A percentile compares a stretch with the other conserved stretches of the same genome.
Evolutionary conservation across 1,284 basidiomycete genomes (phyloP).

Genomic region (Ceratobasidium sp.): DNA sequence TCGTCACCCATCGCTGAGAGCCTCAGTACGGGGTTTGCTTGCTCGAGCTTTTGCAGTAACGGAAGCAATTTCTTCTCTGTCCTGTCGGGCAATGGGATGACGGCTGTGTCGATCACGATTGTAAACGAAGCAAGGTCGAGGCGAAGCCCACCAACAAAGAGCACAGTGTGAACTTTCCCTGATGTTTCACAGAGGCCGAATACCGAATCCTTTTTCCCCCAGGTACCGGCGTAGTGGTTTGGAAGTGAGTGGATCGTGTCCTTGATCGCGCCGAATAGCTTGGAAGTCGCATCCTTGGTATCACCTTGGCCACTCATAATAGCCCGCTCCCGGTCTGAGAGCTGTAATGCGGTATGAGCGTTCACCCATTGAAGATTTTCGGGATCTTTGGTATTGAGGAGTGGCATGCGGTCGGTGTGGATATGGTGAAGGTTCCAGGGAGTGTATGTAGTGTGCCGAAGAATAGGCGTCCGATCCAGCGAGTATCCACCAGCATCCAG

Average conservation of each 20-base stretch:
- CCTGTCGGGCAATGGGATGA: conserved; percentile 6
- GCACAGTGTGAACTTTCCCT: not conserved
- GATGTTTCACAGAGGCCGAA: conserved; percentile 12
- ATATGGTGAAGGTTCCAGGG: conserved; percentile 21
- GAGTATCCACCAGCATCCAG: conserved; percentile 14
- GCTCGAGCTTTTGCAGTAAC: not conserved
- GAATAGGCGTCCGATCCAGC: not conserved
- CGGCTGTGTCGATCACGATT: conserved; percentile 3
- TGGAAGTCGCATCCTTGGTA: not conserved
- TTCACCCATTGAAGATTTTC: conserved; percentile 10
- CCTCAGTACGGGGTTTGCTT: not conserved
- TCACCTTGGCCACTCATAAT: not conserved
- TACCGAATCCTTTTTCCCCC: not conserved
- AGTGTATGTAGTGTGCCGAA: not conserved
- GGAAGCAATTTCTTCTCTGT: not conserved
- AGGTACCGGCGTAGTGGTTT: not conserved
- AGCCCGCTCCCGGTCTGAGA: conserved; percentile 15
- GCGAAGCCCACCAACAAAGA: conserved; percentile 18
- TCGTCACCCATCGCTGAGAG: conserved; percentile 8
- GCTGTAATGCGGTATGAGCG: not conserved
- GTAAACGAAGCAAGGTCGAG: conserved; percentile 31
- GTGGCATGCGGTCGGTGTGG: not conserved
- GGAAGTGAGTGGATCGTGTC: conserved; percentile 12
- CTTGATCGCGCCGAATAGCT: conserved; percentile 1
- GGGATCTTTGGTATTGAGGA: conserved; percentile 5